These are phyloP conservation scores for Verticillium klebahnii DNA, from an alignment of 2,329 filamentous ascomycete species.

Conservation along the genomic window DNA sequence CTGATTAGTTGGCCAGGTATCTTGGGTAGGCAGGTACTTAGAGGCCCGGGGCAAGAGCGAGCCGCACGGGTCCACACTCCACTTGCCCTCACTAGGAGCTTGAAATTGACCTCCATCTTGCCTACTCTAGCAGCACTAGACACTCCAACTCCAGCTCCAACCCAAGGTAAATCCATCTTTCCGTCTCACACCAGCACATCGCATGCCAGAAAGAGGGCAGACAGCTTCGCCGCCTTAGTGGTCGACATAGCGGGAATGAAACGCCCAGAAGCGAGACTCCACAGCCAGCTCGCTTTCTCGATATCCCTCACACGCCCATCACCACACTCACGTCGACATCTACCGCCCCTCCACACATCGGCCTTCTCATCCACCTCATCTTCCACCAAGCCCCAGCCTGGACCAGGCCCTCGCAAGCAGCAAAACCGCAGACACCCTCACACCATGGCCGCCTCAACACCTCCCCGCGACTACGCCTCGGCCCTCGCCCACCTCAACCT, in stretches of 20 bases:
- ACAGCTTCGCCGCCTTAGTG: too few relatives aligned
- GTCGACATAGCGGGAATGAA: not conserved
- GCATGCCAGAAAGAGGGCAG: too few relatives aligned
- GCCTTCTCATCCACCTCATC: not conserved
- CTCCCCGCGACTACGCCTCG: constrained; percentile 8
- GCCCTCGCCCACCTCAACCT: constrained; percentile 11
- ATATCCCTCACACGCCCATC: not conserved
- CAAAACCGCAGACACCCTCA: not conserved
- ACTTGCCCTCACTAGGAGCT: too few relatives aligned
- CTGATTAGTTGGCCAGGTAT: too few relatives aligned
- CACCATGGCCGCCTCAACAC: not conserved
- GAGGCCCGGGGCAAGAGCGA: too few relatives aligned
- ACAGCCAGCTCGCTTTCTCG: not conserved
- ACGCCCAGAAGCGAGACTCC: not conserved
- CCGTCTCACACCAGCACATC: too few relatives aligned
- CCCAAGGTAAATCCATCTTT: too few relatives aligned
- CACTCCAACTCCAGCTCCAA: too few relatives aligned
- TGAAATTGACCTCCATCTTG: too few relatives aligned
- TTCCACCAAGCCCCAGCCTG: not conserved
- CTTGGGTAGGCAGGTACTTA: too few relatives aligned
- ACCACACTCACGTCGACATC: not conserved
- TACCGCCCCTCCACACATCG: not conserved
- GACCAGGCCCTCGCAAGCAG: not conserved
- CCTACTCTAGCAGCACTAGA: too few relatives aligned
- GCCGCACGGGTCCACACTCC: too few relatives aligned